Conservation (phyloP, 257 asterid species). For the Solanum clarkiae region DNA sequence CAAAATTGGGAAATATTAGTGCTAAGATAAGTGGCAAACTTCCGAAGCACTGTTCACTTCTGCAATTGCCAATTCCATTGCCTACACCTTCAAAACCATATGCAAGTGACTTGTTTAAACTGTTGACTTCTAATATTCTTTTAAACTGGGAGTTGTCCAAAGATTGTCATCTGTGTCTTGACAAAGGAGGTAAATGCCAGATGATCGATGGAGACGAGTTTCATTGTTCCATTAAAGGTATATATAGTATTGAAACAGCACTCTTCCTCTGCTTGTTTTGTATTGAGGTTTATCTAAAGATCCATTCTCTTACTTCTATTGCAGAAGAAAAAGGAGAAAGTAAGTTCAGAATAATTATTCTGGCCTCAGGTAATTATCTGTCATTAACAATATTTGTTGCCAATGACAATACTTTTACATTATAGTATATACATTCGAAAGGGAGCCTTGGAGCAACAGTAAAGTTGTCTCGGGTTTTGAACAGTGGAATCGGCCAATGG, state of each 20-base stretch:
- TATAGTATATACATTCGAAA: background rate
- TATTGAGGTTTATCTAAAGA: background rate
- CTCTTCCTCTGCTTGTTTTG: background rate
- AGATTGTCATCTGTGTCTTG: conserved; percentile 16
- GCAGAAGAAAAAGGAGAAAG: background rate
- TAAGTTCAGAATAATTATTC: background rate
- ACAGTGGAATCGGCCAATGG: background rate
- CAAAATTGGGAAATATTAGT: background rate
- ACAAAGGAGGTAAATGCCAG: conserved; percentile 19
- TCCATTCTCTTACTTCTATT: background rate
- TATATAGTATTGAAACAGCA: background rate
- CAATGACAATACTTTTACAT: background rate
- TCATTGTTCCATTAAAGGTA: conserved; percentile 2
- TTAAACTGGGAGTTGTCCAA: conserved; percentile 22
- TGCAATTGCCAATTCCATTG: conserved; percentile 14
- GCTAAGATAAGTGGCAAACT: background rate
- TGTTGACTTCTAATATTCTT: conserved; percentile 1
- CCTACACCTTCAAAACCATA: background rate
- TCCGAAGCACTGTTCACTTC: background rate
- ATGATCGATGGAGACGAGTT: background rate
- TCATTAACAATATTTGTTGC: background rate
- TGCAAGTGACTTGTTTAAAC: background rate
- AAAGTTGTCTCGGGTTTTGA: background rate
- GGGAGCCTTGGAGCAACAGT: background rate
- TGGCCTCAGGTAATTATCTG: background rate